Evolutionary conservation across 2,329 filamentous ascomycete genomes (phyloP).

Genomic region (Xylogone sp.): DNA sequence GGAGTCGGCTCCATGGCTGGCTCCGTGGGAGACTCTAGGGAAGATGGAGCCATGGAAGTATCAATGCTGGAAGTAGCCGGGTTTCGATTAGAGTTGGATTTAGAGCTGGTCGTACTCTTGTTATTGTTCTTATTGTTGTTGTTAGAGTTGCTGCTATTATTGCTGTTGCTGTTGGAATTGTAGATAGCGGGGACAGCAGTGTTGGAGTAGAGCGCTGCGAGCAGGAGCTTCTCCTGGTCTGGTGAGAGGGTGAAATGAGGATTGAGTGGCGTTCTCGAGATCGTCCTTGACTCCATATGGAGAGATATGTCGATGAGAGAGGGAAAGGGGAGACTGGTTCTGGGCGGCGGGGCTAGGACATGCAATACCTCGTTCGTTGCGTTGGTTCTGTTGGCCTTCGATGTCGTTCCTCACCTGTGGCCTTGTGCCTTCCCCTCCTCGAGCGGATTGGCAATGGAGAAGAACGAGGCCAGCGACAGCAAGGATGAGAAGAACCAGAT

Average conservation of each 20-base stretch:
- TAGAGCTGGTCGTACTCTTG: constrained; percentile 19
- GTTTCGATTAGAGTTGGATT: constrained; percentile 20
- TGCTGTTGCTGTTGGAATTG: constrained; percentile 21
- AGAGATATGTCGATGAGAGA: neutral
- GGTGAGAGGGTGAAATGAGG: constrained; percentile 67
- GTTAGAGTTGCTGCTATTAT: constrained; percentile 19
- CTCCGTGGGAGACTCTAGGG: constrained; percentile 45
- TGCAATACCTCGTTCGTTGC: neutral
- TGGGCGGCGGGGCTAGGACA: neutral
- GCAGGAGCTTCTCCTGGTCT: constrained; percentile 72
- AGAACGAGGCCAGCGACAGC: no score
- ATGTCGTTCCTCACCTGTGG: no score
- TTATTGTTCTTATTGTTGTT: constrained; percentile 12
- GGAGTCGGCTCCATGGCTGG: constrained; percentile 34
- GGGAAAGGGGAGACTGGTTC: neutral
- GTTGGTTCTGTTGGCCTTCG: no score
- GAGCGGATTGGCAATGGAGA: no score
- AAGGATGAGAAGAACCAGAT: no score
- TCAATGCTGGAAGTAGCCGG: constrained; percentile 16
- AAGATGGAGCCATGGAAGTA: constrained; percentile 41
- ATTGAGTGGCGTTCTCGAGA: constrained; percentile 27
- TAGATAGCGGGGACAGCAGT: constrained; percentile 27
- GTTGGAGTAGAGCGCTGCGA: constrained; percentile 74
- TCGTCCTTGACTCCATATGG: constrained; percentile 16
- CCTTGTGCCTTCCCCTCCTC: no score